Conservation (phyloP, 345 rosid species). For the Anacardium occidentale region DNA sequence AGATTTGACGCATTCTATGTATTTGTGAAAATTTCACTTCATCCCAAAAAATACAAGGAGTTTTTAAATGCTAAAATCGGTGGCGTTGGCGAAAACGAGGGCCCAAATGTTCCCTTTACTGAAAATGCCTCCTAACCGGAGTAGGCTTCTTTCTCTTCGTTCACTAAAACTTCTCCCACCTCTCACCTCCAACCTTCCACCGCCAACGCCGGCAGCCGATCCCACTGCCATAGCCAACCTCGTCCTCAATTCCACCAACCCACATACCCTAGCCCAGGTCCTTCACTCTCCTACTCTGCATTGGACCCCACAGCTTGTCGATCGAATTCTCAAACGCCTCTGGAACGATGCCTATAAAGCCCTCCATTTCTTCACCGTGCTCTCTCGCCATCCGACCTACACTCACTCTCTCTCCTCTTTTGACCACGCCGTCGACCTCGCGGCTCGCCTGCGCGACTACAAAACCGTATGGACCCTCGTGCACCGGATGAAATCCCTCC, state of each 20-base stretch:
- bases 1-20: too few relatives aligned
- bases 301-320: slow-evolving; percentile 69
- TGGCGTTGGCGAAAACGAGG: too few relatives aligned
- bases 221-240: slow-evolving; percentile 34
- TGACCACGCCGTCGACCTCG: slow-evolving; percentile 78
- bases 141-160: not conserved
- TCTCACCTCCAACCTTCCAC: slow-evolving; percentile 21
- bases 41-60: too few relatives aligned
- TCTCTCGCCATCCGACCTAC: slow-evolving; percentile 52
- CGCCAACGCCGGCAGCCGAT: slow-evolving; percentile 19
- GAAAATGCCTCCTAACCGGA: not conserved
- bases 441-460: slow-evolving; percentile 70
- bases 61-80: too few relatives aligned
- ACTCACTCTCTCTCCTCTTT: slow-evolving; percentile 64
- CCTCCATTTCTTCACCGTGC: slow-evolving; percentile 66
- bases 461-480: slow-evolving; percentile 48
- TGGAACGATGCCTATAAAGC: slow-evolving; percentile 93
- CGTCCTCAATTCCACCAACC: slow-evolving; percentile 39
- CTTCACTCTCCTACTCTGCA: slow-evolving; percentile 44
- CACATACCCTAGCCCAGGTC: slow-evolving; percentile 32
- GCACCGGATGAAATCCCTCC: slow-evolving; percentile 66
- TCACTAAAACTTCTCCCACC: slow-evolving; percentile 8
- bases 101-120: slow-evolving; percentile 3
- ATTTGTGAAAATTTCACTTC: not conserved
- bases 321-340: slow-evolving; percentile 59